Evolutionary conservation across 208 protist genomes (phyloP).

Genomic region (Trypanosoma platydactyli): DNA sequence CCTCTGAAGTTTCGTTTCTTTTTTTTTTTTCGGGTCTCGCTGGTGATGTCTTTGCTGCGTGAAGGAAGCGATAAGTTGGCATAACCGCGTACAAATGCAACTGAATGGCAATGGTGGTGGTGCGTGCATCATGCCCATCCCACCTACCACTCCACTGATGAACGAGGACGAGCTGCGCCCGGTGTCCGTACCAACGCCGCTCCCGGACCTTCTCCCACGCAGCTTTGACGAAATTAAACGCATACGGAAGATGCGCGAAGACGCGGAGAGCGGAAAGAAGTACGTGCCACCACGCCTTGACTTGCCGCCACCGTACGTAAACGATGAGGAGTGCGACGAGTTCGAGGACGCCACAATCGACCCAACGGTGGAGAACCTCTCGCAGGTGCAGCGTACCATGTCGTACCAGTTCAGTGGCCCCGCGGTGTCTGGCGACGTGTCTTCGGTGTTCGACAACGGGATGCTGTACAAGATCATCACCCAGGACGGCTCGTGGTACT

Average conservation of each 20-base stretch:
- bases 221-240: conserved; percentile 71
- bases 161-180: conserved; percentile 58
- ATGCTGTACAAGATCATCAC: conserved; percentile 73
- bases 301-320: conserved; percentile 72
- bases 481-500: conserved; percentile 62
- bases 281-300: conserved; percentile 56
- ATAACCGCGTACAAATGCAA: not conserved
- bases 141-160: conserved; percentile 25
- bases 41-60: not conserved
- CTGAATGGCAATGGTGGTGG: not conserved
- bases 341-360: conserved; percentile 81
- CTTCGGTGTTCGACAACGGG: conserved; percentile 60
- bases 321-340: conserved; percentile 82
- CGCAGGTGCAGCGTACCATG: conserved; percentile 23
- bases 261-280: conserved; percentile 50
- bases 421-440: conserved; percentile 46
- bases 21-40: conserved; percentile 9
- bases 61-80: not conserved
- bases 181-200: conserved; percentile 54
- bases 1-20: not conserved
- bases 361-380: conserved; percentile 43
- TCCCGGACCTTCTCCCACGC: conserved; percentile 71
- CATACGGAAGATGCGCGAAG: conserved; percentile 59
- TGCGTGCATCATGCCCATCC: conserved; percentile 55
- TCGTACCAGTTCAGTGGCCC: conserved; percentile 32